phyloP scores from a whole-genome alignment of 2,329 filamentous ascomycete species.

The Diplodia seriata region DNA sequence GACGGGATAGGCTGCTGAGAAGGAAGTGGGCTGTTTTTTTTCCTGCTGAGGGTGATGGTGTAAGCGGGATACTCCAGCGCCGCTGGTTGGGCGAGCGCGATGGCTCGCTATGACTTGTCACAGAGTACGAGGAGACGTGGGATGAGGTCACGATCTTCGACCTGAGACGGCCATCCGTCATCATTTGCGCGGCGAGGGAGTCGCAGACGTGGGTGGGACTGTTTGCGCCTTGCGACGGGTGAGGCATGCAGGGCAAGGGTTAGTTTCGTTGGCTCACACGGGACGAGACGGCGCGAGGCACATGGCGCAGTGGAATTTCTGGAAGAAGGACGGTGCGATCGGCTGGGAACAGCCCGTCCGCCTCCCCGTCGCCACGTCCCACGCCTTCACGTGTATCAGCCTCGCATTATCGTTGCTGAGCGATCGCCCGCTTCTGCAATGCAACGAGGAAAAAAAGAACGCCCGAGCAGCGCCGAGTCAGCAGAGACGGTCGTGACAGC shows the following conservation, averaged over 20 bases:
- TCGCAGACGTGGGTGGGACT: background rate
- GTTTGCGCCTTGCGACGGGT: background rate
- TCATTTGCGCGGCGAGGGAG: background rate
- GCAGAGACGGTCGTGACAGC: background rate
- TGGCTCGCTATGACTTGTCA: conserved; percentile 3
- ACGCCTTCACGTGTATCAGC: conserved; percentile 2
- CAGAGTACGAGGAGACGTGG: background rate
- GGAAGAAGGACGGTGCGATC: conserved; percentile 6
- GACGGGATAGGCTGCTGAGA: background rate
- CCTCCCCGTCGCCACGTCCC: background rate
- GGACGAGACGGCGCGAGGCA: conserved; percentile 22
- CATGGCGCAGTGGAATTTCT: conserved; percentile 20
- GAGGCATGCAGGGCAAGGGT: background rate
- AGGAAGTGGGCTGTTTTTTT: background rate
- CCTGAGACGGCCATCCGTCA: background rate
- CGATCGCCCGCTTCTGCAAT: background rate
- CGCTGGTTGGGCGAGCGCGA: background rate
- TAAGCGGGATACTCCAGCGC: conserved; percentile 11
- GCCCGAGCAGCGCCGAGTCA: conserved; percentile 1
- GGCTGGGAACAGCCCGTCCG: conserved; percentile 1
- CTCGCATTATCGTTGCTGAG: conserved; percentile 1
- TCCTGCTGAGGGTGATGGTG: background rate
- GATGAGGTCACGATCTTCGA: conserved; percentile 12
- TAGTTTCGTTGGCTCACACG: conserved; percentile 6
- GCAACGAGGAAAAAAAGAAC: background rate